A percentile compares a stretch with the other conserved stretches of the same genome.
Conservation (phyloP, 176 grass and related monocot species). For the Eremochloa ophiuroides region DNA sequence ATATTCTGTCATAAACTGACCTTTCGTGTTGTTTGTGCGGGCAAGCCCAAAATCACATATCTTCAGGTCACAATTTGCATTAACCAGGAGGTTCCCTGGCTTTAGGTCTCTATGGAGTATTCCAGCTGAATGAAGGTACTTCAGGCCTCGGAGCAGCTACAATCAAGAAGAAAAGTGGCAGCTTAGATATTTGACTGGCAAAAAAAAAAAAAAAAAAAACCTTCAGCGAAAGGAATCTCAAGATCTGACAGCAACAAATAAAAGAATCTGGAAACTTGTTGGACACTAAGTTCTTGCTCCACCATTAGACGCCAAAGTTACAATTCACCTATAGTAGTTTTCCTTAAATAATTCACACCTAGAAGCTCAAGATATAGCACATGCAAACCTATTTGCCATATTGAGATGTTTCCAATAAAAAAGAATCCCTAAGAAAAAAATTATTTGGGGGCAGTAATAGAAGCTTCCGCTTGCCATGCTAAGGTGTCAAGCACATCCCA, state of each 20-base stretch:
- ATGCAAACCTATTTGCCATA: background rate
- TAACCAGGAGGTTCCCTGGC: slow-evolving; percentile 58
- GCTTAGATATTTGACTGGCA: background rate
- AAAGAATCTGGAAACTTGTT: background rate
- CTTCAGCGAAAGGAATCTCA: background rate
- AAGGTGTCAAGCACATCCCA: background rate
- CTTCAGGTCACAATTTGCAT: slow-evolving; percentile 60
- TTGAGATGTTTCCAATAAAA: background rate
- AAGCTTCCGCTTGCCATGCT: background rate
- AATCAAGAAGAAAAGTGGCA: background rate
- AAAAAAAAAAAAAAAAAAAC: too few relatives aligned
- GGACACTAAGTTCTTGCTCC: background rate
- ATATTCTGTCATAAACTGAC: slow-evolving; percentile 67
- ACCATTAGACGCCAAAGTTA: background rate
- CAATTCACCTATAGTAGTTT: background rate
- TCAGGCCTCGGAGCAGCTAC: slow-evolving; percentile 53
- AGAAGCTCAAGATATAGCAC: background rate
- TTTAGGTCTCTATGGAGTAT: slow-evolving; percentile 65
- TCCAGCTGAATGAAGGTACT: slow-evolving; percentile 56
- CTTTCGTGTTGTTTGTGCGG: slow-evolving; percentile 51
- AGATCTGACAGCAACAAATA: background rate
- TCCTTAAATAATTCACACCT: background rate
- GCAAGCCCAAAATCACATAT: slow-evolving; percentile 62
- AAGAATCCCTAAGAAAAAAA: background rate
- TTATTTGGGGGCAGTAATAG: background rate